Conservation (phyloP, 2,329 filamentous ascomycete genomes). For the Colletotrichum simmondsii region DNA sequence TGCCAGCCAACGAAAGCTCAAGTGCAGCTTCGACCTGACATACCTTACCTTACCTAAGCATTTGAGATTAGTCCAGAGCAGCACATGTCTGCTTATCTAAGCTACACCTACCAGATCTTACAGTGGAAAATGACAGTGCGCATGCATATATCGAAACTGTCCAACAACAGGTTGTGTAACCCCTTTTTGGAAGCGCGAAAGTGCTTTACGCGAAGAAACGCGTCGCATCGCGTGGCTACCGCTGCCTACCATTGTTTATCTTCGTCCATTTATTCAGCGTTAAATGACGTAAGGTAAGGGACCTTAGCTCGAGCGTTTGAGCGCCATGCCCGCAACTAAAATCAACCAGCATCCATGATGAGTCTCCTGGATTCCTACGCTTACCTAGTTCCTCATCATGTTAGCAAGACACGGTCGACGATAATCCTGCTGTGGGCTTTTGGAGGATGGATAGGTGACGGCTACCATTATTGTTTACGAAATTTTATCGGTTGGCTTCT, state of each 20-base stretch:
- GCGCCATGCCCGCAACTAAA: neutral
- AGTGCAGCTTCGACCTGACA: neutral
- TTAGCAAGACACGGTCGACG: neutral
- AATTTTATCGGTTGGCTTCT: neutral
- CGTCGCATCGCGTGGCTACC: neutral
- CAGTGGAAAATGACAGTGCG: neutral
- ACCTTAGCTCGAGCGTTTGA: neutral
- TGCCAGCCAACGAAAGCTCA: no score
- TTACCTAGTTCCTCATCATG: neutral
- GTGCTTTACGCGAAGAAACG: conserved; percentile 1
- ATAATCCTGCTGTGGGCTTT: no score
- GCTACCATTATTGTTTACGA: neutral
- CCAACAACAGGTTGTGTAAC: no score
- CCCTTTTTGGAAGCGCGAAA: neutral
- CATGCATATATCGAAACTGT: neutral
- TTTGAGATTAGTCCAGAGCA: no score
- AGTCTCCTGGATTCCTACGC: neutral
- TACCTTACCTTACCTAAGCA: neutral
- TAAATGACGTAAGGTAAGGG: neutral
- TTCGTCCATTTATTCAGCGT: neutral
- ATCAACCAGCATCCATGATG: neutral
- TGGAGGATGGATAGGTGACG: neutral
- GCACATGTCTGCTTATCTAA: no score
- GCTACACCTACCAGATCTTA: no score
- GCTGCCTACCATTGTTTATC: neutral